Evolutionary conservation across 2,329 filamentous ascomycete genomes (phyloP), one percentile per base, ranked within the genome.

Genomic region (Ophiostoma australiae): DNA sequence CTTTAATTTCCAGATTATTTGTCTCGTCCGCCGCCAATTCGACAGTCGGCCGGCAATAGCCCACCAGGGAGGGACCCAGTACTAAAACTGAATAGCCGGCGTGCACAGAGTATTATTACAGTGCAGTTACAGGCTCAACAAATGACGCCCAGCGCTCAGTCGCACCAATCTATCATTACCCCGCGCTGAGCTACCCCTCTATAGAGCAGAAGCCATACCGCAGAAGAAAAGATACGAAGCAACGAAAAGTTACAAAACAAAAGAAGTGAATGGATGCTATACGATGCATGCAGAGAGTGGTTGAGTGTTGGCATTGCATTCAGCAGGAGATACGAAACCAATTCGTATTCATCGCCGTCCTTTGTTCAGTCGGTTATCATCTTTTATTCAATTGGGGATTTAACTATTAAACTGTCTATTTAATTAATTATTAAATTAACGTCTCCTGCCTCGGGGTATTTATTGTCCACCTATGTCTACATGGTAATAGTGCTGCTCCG

Each of bases 121-220:
- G 44, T 48, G 3, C 61, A 20, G 17, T 65, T 33, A 20, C 17
- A 65, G 31, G 4, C 13, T 15, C 1, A 3, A 10, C 13, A 2
- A 35, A 61, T 31, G 27, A 67, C 35, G 33, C 20, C n/a, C 37
- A 41, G 33, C 35, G 17, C 8, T 4, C 37, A 41, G 33, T 23
- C 35, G 35, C 39, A 67, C 37, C 37, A 44, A 67, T 1, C 27
- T 31, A 31, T 31, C 3, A 31, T 15, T 44, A 70, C 67, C 70
- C 70, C 66, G 67, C 70, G 70, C 66, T 65, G 48, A 63, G 39
- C 20, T 52, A 44, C 70, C 69, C 48, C 70, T 61, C 65, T 20
- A 27, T 8, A 7, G 11, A 13, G 37, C 37, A 20, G 44, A 48
- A n/a, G 20, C 44, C 15, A n/a, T 48, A 48, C 10, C 10, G 37